A percentile compares a stretch with the other conserved stretches of the same genome.
Evolutionary conservation across 129 eudicot genomes (phyloP).

Genomic region (Flaveria bidentis): DNA sequence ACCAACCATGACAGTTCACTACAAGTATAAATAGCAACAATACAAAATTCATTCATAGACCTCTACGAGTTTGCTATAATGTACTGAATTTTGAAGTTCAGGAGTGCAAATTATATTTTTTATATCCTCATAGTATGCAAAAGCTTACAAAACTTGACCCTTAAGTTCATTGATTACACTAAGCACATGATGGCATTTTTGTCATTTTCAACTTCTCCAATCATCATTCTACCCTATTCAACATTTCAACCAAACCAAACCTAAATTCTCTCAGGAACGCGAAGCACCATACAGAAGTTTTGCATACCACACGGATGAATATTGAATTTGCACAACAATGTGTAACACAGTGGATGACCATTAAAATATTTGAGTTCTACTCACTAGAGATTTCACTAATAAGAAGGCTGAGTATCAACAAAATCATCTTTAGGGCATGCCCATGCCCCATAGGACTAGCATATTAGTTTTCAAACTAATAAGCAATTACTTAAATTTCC

Average conservation of each 20-base stretch:
- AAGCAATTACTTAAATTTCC: not conserved
- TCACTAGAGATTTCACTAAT: not conserved
- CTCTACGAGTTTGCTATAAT: not conserved
- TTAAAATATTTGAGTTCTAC: not conserved
- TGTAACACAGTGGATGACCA: not conserved
- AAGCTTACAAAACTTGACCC: not conserved
- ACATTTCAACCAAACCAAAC: not conserved
- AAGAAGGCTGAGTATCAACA: not conserved
- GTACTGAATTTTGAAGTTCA: not conserved
- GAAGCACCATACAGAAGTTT: not conserved
- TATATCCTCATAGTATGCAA: not conserved
- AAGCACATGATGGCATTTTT: not conserved
- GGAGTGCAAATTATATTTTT: not conserved
- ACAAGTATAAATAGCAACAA: not conserved
- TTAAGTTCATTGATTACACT: not conserved
- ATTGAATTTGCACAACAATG: not conserved
- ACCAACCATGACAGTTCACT: not conserved
- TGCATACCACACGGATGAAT: not conserved
- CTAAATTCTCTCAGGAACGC: not conserved
- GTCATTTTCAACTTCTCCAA: not conserved
- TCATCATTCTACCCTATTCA: not conserved
- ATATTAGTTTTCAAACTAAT: not conserved
- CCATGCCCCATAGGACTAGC: not conserved
- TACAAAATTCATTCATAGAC: not conserved
- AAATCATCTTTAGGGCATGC: not conserved